phyloP scores from a whole-genome alignment of 176 grass and related monocot genomes.

The Rhynchospora pubera region DNA sequence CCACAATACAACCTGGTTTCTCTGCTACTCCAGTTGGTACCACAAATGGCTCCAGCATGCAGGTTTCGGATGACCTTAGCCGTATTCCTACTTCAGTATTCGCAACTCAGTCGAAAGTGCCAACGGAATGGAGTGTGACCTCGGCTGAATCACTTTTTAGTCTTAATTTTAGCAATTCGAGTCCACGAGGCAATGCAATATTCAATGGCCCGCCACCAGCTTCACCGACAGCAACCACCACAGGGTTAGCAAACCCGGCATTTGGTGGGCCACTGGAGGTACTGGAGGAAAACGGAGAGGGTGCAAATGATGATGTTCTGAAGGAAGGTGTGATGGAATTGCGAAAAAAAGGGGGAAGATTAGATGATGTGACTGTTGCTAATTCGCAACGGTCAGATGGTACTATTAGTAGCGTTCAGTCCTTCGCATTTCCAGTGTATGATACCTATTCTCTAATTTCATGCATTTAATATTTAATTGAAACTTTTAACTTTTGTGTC shows the following conservation, averaged over 20 bases:
- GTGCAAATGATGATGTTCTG: not conserved
- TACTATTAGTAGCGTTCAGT: constrained; percentile 1
- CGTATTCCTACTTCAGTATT: constrained; percentile 18
- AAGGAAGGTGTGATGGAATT: not conserved
- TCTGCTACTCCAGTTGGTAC: not conserved
- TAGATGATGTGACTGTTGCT: not conserved
- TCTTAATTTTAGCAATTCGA: constrained; percentile 10
- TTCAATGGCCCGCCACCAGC: not conserved
- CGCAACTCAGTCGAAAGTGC: not conserved
- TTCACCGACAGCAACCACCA: not conserved
- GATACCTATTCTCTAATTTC: not conserved
- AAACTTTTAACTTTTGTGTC: not conserved
- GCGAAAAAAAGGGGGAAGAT: not conserved
- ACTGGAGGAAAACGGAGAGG: not conserved
- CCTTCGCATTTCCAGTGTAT: constrained; percentile 25
- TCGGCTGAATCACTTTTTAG: constrained; percentile 18
- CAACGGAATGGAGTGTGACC: constrained; percentile 9
- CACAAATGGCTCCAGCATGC: not conserved
- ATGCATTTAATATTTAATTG: not conserved
- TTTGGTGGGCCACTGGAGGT: not conserved
- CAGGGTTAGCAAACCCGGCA: not conserved
- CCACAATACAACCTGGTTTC: not conserved
- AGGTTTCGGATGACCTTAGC: not conserved
- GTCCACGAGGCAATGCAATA: not conserved
- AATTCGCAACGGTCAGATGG: not conserved